Evolutionary conservation across 345 rosid genomes (phyloP), one percentile per base, ranked within the genome.

Genomic region (Alliaria petiolata): DNA sequence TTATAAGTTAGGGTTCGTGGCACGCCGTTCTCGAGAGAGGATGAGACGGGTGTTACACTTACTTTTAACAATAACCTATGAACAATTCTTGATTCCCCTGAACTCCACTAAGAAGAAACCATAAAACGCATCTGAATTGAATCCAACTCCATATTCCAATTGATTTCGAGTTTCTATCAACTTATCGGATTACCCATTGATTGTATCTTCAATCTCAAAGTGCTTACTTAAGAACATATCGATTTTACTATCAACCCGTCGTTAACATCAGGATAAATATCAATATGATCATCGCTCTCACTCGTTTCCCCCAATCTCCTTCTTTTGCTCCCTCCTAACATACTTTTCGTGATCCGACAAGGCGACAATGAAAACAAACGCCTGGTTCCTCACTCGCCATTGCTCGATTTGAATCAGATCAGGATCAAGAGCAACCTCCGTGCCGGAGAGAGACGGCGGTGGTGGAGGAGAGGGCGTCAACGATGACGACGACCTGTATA

Each of bases 281-380:
- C 96, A 6, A 91, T 89, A 31, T 83, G 91, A 71, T 65, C 19
- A 13, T 89, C 93, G 62, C 76, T 65, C 12, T 78, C 85, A 50
- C 81, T 73, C 13, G 73, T 82, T 74, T 82, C n/a, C 91, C 2
- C 86, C 83, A 33, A 69, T 60, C 74, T 85, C 93, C 59, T 86
- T 87, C 78, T 88, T 95, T 8, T 65, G 70, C 62, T 83, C 86
- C 71, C 96, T 81, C 68, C 80, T 83, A 16, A 85, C 88, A 39
- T 89, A 86, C 83, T 89, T 91, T 45, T 90, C 96, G 70, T 91
- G 98, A 85, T 91, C 97, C 63, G 98, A 91, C 70, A 93, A 78
- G 4, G 98, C 97, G 7, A 93, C 98, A 58, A 91, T 93, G 85
- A 93, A 93, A 88, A 91, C 98, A 65, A 91, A 93, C 8, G 98